Evolutionary conservation across 2,329 filamentous ascomycete species (phyloP).

Genomic region (Teratosphaeria epicoccoides): DNA sequence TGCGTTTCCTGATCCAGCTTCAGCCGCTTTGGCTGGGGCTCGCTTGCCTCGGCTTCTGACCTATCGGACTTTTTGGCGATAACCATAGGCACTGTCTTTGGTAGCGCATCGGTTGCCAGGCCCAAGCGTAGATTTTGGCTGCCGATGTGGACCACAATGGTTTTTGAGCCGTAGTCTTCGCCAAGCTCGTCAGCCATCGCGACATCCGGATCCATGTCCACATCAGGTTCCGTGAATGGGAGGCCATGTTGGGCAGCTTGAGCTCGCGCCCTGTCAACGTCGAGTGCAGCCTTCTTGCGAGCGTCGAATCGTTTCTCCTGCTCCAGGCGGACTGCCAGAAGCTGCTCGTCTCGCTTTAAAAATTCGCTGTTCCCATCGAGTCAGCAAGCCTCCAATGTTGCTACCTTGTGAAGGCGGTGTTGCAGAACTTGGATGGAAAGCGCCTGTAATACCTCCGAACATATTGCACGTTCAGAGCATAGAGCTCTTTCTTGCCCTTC

Average conservation of each 20-base stretch:
- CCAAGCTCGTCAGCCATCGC: constrained; percentile 47
- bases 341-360: constrained; percentile 95
- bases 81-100: constrained; percentile 88
- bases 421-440: neutral
- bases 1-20: constrained; percentile 52
- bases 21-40: constrained; percentile 61
- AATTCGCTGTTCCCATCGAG: constrained; percentile 60
- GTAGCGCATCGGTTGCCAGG: constrained; percentile 87
- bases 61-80: constrained; percentile 68
- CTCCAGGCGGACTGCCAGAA: constrained; percentile 77
- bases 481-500: constrained; percentile 25
- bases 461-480: constrained; percentile 26
- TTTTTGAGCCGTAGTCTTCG: constrained; percentile 69
- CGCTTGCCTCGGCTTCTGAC: constrained; percentile 74
- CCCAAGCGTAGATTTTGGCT: constrained; percentile 93
- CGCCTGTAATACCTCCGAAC: constrained; percentile 19
- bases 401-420: neutral
- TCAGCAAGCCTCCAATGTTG: neutral
- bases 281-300: constrained; percentile 76
- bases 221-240: constrained; percentile 28
- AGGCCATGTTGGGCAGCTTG: constrained; percentile 49
- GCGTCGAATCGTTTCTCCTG: constrained; percentile 76
- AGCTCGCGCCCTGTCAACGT: constrained; percentile 74
- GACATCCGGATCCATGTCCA: constrained; percentile 34
- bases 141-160: constrained; percentile 89